Evolutionary conservation across 1,284 basidiomycete genomes (phyloP), one percentile per base, ranked within the genome.

Genomic region (Cryptococcus amylolentus): DNA sequence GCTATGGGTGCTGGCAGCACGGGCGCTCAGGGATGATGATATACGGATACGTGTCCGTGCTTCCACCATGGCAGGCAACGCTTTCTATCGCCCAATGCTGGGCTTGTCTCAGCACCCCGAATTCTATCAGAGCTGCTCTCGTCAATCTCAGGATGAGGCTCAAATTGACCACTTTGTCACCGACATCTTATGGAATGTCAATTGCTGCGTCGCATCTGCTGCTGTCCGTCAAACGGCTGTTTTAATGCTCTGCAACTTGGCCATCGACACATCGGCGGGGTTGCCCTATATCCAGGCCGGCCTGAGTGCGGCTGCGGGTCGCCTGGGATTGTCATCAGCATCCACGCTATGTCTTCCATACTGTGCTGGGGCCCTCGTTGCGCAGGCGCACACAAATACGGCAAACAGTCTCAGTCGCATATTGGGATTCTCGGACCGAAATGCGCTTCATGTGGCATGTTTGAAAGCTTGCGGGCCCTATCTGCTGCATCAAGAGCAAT

Each of bases 11-110:
- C 39, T 28, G 20, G 38, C 37, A 18, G n/a, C 6, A 47, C 45
- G 31, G 59, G 56, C 8, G 64, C 72, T 13, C 58, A 80, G 82
- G 26, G 94, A 97, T 72, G 72, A 78, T 45, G 94, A 98, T 71
- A 84, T 88, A n/a, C 84, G 92, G 26, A 86, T 96, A 37, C 86
- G 94, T 6, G 88, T 91, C 64, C 85, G 89, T 23, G 84, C 84
- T 1, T 86, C 88, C 1, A 77, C 82, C 3, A 80, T 85, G 6
- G 84, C 83, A 31, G 84, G 88, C 3, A 78, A 51, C 2, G 37
- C 71, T 1, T 61, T 70, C 55, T 69, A 71, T 48, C 63, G 69
- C 5, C 48, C 60, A 3, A 56, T 63, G 20, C 45, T 75, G 12
- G 52, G 62, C 0, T 6, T 52, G 3, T 48, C 64, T 4, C 46